Percentiles rank a stretch among this genome's conserved stretches.
These are phyloP conservation scores for Drosera capensis DNA, from an alignment of 148 eudicot genomes.

Conservation along the genomic window DNA sequence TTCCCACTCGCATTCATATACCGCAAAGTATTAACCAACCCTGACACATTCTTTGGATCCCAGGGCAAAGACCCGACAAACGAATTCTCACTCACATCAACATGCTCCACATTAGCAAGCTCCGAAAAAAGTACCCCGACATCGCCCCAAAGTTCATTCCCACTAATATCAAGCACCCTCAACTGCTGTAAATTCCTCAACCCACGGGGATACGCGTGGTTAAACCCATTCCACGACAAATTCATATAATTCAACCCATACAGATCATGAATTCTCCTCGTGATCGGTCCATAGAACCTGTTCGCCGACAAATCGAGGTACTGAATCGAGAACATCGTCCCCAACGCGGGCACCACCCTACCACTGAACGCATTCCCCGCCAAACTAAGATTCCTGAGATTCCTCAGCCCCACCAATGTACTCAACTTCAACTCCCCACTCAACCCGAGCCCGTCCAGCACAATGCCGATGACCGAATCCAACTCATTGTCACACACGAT, in stretches of 20 bases:
- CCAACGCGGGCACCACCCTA: constrained; percentile 58
- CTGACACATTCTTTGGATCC: constrained; percentile 25
- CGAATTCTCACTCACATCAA: constrained; percentile 68
- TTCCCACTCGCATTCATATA: constrained; percentile 59
- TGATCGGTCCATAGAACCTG: constrained; percentile 62
- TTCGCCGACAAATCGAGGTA: constrained; percentile 62
- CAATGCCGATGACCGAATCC: constrained; percentile 29
- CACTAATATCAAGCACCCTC: constrained; percentile 48
- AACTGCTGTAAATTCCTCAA: constrained; percentile 56
- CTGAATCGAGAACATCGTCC: constrained; percentile 33
- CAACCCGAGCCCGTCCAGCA: constrained; percentile 32
- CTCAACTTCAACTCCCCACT: constrained; percentile 56
- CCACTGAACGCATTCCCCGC: constrained; percentile 52
- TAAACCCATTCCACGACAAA: constrained; percentile 50
- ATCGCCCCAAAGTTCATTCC: constrained; percentile 48
- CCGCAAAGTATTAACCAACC: constrained; percentile 48
- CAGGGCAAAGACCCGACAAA: constrained; percentile 43
- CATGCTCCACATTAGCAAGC: constrained; percentile 37
- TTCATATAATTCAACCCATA: constrained; percentile 55
- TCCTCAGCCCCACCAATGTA: constrained; percentile 33
- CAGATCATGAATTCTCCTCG: constrained; percentile 42
- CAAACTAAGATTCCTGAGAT: constrained; percentile 36
- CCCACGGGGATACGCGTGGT: constrained; percentile 47
- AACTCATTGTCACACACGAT: constrained; percentile 28
- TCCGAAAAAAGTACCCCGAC: constrained; percentile 35